These are phyloP conservation scores for Usnea hakonensis DNA, from an alignment of 495 filamentous ascomycete species.

Conservation along the genomic window DNA sequence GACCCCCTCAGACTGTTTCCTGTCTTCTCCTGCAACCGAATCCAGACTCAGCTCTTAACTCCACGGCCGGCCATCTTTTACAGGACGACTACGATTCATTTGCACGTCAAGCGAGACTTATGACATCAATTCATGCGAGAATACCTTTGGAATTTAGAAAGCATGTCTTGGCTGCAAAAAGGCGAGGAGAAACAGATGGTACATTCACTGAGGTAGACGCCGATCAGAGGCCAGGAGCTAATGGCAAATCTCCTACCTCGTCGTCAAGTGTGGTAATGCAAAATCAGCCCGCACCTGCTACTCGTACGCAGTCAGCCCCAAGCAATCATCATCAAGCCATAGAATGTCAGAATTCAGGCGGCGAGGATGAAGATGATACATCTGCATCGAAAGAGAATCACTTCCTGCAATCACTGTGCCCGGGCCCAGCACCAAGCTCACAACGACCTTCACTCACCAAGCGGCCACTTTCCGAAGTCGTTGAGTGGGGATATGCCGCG, in stretches of 20 bases:
- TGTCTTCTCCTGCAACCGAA: constrained; percentile 69
- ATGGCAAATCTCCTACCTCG: not conserved
- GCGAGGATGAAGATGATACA: constrained; percentile 26
- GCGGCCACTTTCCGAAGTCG: constrained; percentile 33
- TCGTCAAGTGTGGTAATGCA: constrained; percentile 18
- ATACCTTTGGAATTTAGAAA: constrained; percentile 40
- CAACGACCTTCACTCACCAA: constrained; percentile 35
- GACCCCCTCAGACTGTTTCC: constrained; percentile 46
- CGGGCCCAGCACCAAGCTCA: constrained; percentile 30
- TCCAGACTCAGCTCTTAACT: constrained; percentile 63
- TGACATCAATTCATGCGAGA: constrained; percentile 59
- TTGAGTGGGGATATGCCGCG: constrained; percentile 12
- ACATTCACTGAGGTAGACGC: constrained; percentile 20
- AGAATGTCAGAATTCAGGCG: not conserved
- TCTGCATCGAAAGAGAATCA: constrained; percentile 44
- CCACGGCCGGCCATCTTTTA: constrained; percentile 52
- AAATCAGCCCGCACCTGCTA: constrained; percentile 10
- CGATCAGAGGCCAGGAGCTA: constrained; percentile 1
- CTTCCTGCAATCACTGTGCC: constrained; percentile 38
- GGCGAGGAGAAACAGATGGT: constrained; percentile 48
- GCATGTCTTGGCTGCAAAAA: constrained; percentile 48
- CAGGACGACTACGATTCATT: constrained; percentile 57
- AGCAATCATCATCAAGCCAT: constrained; percentile 15
- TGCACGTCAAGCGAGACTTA: constrained; percentile 53
- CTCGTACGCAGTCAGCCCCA: constrained; percentile 24